Conservation (phyloP, 257 asterid species). For the Coffea canephora region DNA sequence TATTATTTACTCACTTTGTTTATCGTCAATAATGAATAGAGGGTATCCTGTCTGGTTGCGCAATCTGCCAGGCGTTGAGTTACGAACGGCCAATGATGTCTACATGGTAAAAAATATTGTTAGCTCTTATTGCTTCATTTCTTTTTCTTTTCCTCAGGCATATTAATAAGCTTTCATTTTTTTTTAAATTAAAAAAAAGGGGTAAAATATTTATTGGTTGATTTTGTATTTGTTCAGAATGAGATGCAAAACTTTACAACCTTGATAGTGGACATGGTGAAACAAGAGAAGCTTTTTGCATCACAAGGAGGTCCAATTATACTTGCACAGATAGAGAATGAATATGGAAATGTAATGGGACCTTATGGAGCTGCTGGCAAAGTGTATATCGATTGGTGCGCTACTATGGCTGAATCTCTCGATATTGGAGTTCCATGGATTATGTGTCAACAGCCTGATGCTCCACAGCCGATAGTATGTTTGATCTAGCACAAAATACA, state of each 20-base stretch:
- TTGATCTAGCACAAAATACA: neutral
- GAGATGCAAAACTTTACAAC: constrained; percentile 76
- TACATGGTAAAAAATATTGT: constrained; percentile 40
- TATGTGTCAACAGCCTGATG: constrained; percentile 78
- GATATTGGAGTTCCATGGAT: constrained; percentile 82
- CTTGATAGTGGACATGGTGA: constrained; percentile 60
- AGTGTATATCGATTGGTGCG: constrained; percentile 65
- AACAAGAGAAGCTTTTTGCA: constrained; percentile 68
- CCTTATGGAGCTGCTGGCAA: constrained; percentile 68
- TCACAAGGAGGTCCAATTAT: constrained; percentile 93
- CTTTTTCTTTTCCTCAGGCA: neutral
- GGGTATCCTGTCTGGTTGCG: constrained; percentile 85
- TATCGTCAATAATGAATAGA: constrained; percentile 17
- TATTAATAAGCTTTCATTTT: neutral
- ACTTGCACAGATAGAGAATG: constrained; percentile 79
- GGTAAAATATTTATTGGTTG: too few species aligned
- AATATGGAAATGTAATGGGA: constrained; percentile 59
- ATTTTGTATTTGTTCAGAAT: constrained; percentile 28
- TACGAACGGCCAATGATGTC: constrained; percentile 57
- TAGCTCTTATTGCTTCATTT: neutral
- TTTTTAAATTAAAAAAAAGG: too few species aligned
- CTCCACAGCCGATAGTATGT: constrained; percentile 60
- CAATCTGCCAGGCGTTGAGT: constrained; percentile 48
- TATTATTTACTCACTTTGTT: neutral
- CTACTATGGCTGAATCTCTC: constrained; percentile 53